Percentiles rank a stretch among this genome's conserved stretches.
Evolutionary conservation across 192 early-diverging fungal species (phyloP).

Genomic region (Entophlyctis helioformis): DNA sequence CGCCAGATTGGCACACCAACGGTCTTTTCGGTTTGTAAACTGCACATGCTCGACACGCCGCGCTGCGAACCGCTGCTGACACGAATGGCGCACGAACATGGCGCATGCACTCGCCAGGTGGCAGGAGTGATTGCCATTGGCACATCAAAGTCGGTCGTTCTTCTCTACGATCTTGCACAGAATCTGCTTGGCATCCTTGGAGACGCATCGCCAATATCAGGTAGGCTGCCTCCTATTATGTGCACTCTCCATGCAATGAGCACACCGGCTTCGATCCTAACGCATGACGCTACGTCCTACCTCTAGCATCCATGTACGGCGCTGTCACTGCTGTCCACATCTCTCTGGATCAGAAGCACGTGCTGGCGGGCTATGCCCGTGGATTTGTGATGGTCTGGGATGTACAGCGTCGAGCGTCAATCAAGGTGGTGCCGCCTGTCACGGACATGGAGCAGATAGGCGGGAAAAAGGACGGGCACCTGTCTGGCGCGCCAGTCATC

Average conservation of each 20-base stretch:
- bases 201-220: no score
- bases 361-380: constrained; percentile 22
- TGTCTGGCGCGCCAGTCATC: constrained; percentile 16
- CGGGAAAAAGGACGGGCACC: constrained; percentile 21
- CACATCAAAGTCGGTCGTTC: constrained; percentile 20
- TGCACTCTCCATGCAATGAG: background rate
- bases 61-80: no score
- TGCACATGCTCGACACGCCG: no score
- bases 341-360: constrained; percentile 14
- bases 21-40: constrained; percentile 11
- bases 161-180: constrained; percentile 23
- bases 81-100: no score
- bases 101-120: no score
- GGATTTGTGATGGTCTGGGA: constrained; percentile 36
- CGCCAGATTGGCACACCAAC: constrained; percentile 21
- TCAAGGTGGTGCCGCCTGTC: constrained; percentile 17
- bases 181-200: constrained; percentile 13
- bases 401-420: constrained; percentile 7
- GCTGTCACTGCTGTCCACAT: constrained; percentile 23
- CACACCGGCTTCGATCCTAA: background rate
- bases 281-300: background rate
- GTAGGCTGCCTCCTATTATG: no score
- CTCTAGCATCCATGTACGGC: constrained; percentile 8
- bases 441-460: background rate
- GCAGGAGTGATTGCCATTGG: constrained; percentile 21